phyloP scores from a whole-genome alignment of 805 yeast genomes.

The Phaffomyces antillensis region DNA sequence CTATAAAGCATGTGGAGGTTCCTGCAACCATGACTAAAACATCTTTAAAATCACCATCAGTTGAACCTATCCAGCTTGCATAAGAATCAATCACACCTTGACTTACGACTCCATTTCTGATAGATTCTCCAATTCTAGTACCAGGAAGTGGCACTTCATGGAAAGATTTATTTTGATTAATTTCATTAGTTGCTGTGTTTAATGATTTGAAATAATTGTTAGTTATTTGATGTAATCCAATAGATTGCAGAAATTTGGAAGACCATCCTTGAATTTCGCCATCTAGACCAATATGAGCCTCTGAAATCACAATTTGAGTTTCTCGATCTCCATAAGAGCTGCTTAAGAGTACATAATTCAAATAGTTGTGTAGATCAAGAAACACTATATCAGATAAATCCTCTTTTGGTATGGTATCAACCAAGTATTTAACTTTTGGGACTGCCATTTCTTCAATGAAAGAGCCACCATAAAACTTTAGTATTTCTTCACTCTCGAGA shows the following conservation, averaged over 20 bases:
- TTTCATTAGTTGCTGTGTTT: slow-evolving; percentile 21
- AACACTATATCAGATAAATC: slow-evolving; percentile 27
- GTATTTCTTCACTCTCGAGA: slow-evolving; percentile 12
- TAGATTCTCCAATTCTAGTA: slow-evolving; percentile 19
- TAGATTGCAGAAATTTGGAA: slow-evolving; percentile 16
- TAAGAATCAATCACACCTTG: slow-evolving; percentile 58
- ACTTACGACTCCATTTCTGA: slow-evolving; percentile 19
- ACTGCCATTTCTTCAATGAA: slow-evolving; percentile 53
- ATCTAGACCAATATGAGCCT: no score
- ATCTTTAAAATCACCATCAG: slow-evolving; percentile 17
- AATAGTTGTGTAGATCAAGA: slow-evolving; percentile 46
- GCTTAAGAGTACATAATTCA: slow-evolving; percentile 17
- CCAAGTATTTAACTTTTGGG: slow-evolving; percentile 40
- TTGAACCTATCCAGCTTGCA: slow-evolving; percentile 43
- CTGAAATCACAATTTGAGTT: neutral
- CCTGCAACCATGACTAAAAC: slow-evolving; percentile 51
- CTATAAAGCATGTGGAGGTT: slow-evolving; percentile 50
- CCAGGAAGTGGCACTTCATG: slow-evolving; percentile 25
- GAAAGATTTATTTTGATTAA: neutral
- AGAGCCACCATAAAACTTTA: slow-evolving; percentile 32
- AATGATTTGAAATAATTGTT: slow-evolving; percentile 20
- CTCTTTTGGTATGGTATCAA: slow-evolving; percentile 18
- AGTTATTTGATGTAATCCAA: slow-evolving; percentile 16
- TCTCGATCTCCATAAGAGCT: slow-evolving; percentile 14
- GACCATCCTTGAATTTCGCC: slow-evolving; percentile 56